Conservation (phyloP, 2,329 filamentous ascomycete species). For the Pyricularia sp. region DNA sequence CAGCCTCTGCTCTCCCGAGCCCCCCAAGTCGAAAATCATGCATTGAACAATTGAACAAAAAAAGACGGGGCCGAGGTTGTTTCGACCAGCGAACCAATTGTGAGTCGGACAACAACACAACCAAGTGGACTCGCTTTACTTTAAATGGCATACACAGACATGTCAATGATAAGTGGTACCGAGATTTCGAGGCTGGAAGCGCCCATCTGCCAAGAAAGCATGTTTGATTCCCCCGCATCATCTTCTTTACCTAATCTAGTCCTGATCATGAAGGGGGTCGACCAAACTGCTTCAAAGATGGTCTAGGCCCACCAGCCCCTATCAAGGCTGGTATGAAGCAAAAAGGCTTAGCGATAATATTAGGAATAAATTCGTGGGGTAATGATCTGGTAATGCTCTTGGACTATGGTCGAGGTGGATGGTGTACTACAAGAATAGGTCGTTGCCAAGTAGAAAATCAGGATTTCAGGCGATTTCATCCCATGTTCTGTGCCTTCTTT, state of each 20-base stretch:
- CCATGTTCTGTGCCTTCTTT: neutral
- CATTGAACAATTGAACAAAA: no score
- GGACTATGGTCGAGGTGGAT: neutral
- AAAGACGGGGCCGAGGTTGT: neutral
- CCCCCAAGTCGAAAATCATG: neutral
- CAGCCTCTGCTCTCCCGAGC: no score
- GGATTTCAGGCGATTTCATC: neutral
- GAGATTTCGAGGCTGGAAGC: neutral
- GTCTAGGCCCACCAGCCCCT: neutral
- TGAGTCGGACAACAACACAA: neutral
- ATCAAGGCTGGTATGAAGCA: neutral
- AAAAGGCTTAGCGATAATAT: neutral
- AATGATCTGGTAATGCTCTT: neutral
- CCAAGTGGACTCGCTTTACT: no score
- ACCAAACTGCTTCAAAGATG: neutral
- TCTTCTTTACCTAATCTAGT: no score
- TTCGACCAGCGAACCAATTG: neutral
- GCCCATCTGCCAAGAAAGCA: neutral
- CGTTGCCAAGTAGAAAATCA: neutral
- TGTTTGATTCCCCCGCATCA: neutral
- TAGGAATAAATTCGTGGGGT: neutral
- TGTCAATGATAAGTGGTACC: neutral
- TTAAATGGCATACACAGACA: neutral
- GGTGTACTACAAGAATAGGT: neutral
- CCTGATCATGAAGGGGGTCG: neutral